A percentile compares a stretch with the other conserved stretches of the same genome.
These are phyloP conservation scores for Fraxinus latifolia DNA, from an alignment of 305 asterid genomes.

Conservation along the genomic window DNA sequence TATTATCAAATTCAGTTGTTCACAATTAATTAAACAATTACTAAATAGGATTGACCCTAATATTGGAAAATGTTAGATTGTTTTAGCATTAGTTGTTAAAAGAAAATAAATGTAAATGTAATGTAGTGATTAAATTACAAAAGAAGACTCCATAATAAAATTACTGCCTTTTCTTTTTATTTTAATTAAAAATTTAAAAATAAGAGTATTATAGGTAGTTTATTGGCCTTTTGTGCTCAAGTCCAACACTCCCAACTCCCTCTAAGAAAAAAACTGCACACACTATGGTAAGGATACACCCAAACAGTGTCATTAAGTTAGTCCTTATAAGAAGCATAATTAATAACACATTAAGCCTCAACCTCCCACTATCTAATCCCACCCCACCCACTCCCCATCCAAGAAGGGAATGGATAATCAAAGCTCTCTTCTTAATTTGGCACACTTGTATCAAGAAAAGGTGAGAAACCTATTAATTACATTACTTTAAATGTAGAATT, in stretches of 20 bases:
- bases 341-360: not conserved
- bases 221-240: slow-evolving; percentile 51
- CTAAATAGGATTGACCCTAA: not conserved
- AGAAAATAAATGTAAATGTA: not conserved
- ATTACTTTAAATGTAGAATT: no score
- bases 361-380: not conserved
- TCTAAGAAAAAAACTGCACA: not conserved
- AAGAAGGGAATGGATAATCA: slow-evolving; percentile 51
- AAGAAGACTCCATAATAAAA: not conserved
- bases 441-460: slow-evolving; percentile 64
- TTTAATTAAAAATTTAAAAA: not conserved
- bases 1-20: not conserved
- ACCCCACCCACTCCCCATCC: not conserved
- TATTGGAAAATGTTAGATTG: not conserved
- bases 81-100: no score
- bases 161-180: not conserved
- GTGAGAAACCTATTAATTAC: slow-evolving; percentile 24
- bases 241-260: slow-evolving; percentile 29
- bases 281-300: slow-evolving; percentile 18
- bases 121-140: not conserved
- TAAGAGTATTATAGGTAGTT: not conserved
- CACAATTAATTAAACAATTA: not conserved
- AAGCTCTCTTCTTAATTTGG: slow-evolving; percentile 57
- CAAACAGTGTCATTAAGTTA: not conserved
- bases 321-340: not conserved